These are phyloP conservation scores for Blastobotrys raffinosifermentans DNA, from an alignment of 1,139 yeast species.

Conservation along the genomic window DNA sequence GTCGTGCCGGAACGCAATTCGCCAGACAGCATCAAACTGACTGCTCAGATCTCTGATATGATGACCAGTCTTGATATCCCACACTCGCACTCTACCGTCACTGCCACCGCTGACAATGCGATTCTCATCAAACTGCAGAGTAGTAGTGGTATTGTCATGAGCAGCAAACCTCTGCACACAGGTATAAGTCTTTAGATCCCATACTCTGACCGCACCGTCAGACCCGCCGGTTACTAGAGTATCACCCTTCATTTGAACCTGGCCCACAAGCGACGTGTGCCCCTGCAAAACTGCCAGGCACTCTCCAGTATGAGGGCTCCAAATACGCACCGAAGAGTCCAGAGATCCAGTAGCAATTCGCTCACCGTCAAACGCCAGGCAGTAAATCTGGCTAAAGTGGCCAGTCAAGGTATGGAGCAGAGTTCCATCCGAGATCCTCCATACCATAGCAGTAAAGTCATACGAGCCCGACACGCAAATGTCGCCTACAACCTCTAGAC, in stretches of 20 bases:
- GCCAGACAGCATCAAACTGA: conserved; percentile 39
- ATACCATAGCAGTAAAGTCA: conserved; percentile 81
- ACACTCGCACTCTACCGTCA: conserved; percentile 80
- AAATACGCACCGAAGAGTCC: conserved; percentile 84
- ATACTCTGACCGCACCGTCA: conserved; percentile 80
- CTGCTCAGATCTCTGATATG: conserved; percentile 35
- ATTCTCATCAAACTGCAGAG: conserved; percentile 83
- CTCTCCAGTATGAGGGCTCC: conserved; percentile 82
- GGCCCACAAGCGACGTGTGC: conserved; percentile 59
- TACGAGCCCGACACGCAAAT: conserved; percentile 64
- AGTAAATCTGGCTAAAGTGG: conserved; percentile 82
- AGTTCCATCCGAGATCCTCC: conserved; percentile 78
- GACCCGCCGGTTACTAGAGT: conserved; percentile 91
- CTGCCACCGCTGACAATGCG: conserved; percentile 87
- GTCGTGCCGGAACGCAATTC: conserved; percentile 38
- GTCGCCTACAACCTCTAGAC: conserved; percentile 55
- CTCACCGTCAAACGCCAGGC: conserved; percentile 78
- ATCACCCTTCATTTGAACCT: conserved; percentile 83
- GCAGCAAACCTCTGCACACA: conserved; percentile 89
- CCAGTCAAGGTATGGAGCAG: conserved; percentile 72
- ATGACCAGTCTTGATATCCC: conserved; percentile 80
- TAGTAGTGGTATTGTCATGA: conserved; percentile 70
- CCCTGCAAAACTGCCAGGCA: conserved; percentile 74
- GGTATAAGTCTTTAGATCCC: conserved; percentile 87
- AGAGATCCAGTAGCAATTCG: conserved; percentile 76